A percentile compares a stretch with the other conserved stretches of the same genome.
These are phyloP conservation scores for Pilaira anomala DNA, from an alignment of 192 early-diverging fungal genomes.

Conservation along the genomic window DNA sequence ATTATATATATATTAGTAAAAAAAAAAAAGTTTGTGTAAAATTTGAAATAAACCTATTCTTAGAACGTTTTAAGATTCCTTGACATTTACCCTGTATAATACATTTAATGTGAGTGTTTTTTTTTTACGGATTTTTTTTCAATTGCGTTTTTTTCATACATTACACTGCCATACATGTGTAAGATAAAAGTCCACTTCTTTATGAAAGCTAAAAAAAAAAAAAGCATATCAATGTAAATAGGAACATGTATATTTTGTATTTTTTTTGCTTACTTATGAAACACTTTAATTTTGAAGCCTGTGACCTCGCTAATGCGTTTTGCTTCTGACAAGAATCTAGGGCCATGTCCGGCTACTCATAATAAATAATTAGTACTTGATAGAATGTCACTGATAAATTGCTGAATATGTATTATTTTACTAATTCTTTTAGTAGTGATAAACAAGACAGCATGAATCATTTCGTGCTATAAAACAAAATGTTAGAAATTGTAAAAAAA, in stretches of 20 bases:
- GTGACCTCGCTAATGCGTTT: constrained; percentile 49
- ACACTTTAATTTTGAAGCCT: constrained; percentile 59
- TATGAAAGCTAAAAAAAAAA: constrained; percentile 42
- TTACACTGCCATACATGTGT: constrained; percentile 67
- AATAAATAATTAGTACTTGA: neutral
- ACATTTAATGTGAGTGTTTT: too few species aligned
- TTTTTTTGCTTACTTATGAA: constrained; percentile 55
- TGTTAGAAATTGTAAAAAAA: neutral
- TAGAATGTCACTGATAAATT: too few species aligned
- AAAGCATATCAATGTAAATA: too few species aligned
- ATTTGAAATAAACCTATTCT: constrained; percentile 47
- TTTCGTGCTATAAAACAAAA: constrained; percentile 53
- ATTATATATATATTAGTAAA: too few species aligned
- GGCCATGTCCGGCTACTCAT: constrained; percentile 55
- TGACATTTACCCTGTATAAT: constrained; percentile 59
- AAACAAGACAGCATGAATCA: constrained; percentile 70
- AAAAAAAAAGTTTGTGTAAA: neutral
- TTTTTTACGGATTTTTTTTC: neutral
- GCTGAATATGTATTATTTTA: neutral
- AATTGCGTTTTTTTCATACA: constrained; percentile 17
- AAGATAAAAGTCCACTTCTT: constrained; percentile 63
- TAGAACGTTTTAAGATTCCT: constrained; percentile 54
- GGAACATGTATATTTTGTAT: too few species aligned
- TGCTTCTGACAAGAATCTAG: constrained; percentile 51
- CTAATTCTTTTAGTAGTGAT: constrained; percentile 50